Evolutionary conservation across 2,329 filamentous ascomycete species (phyloP), one percentile per base, ranked within the genome.

Genomic region (Pseudodiploospora longispora): DNA sequence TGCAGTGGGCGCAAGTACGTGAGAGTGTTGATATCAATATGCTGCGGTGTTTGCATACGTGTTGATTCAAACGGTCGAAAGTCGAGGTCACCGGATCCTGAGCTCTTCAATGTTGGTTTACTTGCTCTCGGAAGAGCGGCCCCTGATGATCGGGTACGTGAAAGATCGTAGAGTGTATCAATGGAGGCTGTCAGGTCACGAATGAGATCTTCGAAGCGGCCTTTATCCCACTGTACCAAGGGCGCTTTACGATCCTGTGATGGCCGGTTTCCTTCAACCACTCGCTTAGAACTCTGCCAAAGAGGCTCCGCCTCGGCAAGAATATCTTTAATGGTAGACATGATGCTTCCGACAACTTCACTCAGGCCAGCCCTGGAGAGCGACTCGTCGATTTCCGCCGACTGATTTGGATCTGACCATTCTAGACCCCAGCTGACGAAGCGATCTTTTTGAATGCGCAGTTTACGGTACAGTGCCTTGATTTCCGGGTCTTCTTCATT

Each of bases 261-360:
- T 8, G 66, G 65, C 27, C 66, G 67, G 12, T 58, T 60, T 28
- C 63, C 58, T 42, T 66, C 62, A 10, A 67, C 56, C 30, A 60
- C 48, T 12, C 71, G 67, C 54, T 75, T 77, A 8, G 76, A 80
- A 55, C 74, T 79, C 47, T 75, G 69, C 75, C 83, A 85, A 46
- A 90, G 73, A 5, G 79, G 76, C 58, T 90, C 85, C 2, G 83
- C 82, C 61, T 90, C 85, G 45, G 84, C 82, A 37, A 88, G 68
- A 41, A 87, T 86, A 54, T 88, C 85, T 58, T 87, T 87, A 59
- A 90, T 88, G 40, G 84, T 89, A 10, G 78, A 78, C 74, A 91
- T 80, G 55, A 90, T 85, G 59, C 83, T 87, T 46, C 80, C 80
- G 42, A 90, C 85, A 2, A 87, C 78, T 59, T 89, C 85, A 47